Percentiles rank a stretch among this genome's conserved stretches.
These are phyloP conservation scores for Sphagnum tenellum DNA, from an alignment of 225 moss, liverwort and hornwort species.

Conservation along the genomic window DNA sequence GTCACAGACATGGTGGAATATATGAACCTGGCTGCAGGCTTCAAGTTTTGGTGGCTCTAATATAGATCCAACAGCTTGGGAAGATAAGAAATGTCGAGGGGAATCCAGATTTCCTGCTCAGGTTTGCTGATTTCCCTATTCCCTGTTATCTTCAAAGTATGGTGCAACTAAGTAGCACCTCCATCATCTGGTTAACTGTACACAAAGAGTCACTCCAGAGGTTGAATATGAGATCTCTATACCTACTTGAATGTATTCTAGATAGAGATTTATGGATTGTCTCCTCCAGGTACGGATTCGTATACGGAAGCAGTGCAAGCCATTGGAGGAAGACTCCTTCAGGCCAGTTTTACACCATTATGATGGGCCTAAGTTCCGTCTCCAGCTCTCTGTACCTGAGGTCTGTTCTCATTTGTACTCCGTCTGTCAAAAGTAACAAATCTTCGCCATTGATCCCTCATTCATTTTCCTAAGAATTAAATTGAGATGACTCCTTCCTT, in stretches of 20 bases:
- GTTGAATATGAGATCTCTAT: too few relatives aligned
- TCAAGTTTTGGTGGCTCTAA: slow-evolving; percentile 98
- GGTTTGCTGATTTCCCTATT: slow-evolving; percentile 19
- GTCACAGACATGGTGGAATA: neutral
- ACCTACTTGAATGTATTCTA: too few relatives aligned
- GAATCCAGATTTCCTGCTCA: slow-evolving; percentile 99
- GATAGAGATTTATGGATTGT: neutral
- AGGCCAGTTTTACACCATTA: slow-evolving; percentile 94
- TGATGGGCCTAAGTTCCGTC: slow-evolving; percentile 95
- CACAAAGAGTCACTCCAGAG: too few relatives aligned
- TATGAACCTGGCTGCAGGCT: slow-evolving; percentile 40
- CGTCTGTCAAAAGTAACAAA: too few relatives aligned
- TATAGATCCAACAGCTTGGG: slow-evolving; percentile 99
- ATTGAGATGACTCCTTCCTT: too few relatives aligned
- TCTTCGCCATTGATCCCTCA: too few relatives aligned
- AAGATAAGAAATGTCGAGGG: slow-evolving; percentile 97
- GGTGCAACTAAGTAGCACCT: too few relatives aligned
- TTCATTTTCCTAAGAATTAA: too few relatives aligned
- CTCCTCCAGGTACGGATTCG: slow-evolving; percentile 70
- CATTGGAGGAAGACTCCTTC: slow-evolving; percentile 91
- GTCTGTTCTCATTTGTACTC: slow-evolving; percentile 4
- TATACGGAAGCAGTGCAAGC: slow-evolving; percentile 81
- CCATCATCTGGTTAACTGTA: too few relatives aligned
- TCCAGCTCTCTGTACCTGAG: slow-evolving; percentile 97
- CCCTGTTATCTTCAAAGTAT: too few relatives aligned